These are phyloP conservation scores for Diatrype stigma DNA, from an alignment of 2,329 filamentous ascomycete genomes.

Conservation along the genomic window DNA sequence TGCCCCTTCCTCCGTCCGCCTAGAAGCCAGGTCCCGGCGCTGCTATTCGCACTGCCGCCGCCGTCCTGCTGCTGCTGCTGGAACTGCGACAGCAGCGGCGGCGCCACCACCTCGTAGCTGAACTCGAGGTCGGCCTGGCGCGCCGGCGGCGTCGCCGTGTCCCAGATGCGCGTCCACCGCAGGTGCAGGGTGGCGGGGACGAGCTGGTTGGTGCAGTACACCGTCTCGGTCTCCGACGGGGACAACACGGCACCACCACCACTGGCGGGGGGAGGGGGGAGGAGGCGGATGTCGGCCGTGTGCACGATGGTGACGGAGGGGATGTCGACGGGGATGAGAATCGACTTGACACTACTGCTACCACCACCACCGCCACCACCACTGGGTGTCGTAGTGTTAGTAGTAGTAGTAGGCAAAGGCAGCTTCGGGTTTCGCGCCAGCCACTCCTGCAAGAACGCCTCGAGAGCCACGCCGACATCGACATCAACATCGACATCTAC, in stretches of 20 bases:
- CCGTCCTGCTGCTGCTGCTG: neutral
- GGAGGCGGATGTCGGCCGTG: conserved; percentile 64
- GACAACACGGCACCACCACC: too few species aligned
- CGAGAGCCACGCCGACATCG: conserved; percentile 27
- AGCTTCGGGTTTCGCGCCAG: conserved; percentile 30
- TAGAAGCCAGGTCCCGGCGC: conserved; percentile 64
- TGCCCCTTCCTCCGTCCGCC: conserved; percentile 77
- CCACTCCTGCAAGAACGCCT: conserved; percentile 35
- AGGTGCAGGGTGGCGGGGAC: conserved; percentile 59
- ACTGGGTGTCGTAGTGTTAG: too few species aligned
- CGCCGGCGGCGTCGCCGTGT: conserved; percentile 38
- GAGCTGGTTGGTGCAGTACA: conserved; percentile 60
- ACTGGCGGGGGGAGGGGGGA: conserved; percentile 31
- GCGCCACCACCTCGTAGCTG: conserved; percentile 74
- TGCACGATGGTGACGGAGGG: conserved; percentile 79
- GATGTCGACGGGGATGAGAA: conserved; percentile 86
- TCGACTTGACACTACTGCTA: conserved; percentile 48
- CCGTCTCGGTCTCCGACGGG: too few species aligned
- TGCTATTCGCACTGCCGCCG: neutral
- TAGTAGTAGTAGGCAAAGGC: conserved; percentile 23
- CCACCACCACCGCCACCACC: conserved; percentile 21
- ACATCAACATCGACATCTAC: too few species aligned
- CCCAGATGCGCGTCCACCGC: conserved; percentile 61
- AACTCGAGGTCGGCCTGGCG: conserved; percentile 59
- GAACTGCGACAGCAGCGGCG: too few species aligned